phyloP scores from a whole-genome alignment of 345 rosid species.

The Eucalyptus pauciflora region DNA sequence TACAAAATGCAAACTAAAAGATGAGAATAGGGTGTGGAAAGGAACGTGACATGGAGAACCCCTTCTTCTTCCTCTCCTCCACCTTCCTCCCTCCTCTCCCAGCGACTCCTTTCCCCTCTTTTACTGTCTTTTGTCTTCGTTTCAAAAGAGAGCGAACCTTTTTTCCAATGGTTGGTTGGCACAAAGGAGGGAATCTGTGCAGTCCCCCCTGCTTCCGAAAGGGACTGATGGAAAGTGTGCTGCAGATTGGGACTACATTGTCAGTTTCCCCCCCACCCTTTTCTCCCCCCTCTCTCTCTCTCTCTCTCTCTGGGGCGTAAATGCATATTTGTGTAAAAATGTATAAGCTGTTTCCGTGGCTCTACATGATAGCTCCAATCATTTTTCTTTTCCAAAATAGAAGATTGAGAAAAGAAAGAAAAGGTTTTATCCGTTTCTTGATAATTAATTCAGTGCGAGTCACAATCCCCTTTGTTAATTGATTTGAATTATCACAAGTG shows the following conservation, averaged over 20 bases:
- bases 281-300: not conserved
- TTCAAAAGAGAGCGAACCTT: not conserved
- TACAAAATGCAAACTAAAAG: not conserved
- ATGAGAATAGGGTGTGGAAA: not conserved
- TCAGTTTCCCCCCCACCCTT: not conserved
- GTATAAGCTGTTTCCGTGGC: not conserved
- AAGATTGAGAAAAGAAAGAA: not conserved
- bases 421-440: not conserved
- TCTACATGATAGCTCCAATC: not conserved
- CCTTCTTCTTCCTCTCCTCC: not conserved
- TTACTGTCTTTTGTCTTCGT: not conserved
- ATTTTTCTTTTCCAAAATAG: not conserved
- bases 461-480: not conserved
- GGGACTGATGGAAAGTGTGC: not conserved
- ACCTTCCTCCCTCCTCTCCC: not conserved
- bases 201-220: not conserved
- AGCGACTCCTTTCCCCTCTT: not conserved
- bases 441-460: not conserved
- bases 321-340: not conserved
- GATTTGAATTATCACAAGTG: not conserved
- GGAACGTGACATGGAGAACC: not conserved
- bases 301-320: not conserved
- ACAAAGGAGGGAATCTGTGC: not conserved
- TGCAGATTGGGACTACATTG: not conserved
- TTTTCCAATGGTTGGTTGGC: not conserved